Percentiles rank a stretch among this genome's conserved stretches.
Conservation (phyloP, 805 yeast species). For the Kuraishia cidri region DNA sequence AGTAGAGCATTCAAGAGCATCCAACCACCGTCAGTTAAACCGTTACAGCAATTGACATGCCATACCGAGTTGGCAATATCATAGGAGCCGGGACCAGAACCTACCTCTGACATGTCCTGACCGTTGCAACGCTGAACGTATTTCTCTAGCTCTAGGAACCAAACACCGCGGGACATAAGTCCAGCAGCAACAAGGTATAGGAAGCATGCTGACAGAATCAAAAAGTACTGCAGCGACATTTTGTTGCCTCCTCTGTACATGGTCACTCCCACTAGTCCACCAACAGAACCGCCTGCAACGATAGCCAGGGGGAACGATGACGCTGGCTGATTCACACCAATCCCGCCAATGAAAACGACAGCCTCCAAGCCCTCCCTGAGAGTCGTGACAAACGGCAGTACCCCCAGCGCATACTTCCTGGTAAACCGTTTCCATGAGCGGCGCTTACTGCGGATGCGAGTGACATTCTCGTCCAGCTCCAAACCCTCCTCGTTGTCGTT, state of each 20-base stretch:
- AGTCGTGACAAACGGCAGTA: conserved; percentile 64
- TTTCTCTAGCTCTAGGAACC: conserved; percentile 79
- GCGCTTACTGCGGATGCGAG: background rate
- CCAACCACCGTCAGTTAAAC: conserved; percentile 89
- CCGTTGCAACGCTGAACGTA: conserved; percentile 73
- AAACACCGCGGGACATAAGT: conserved; percentile 74
- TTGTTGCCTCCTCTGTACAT: conserved; percentile 77
- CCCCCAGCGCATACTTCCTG: conserved; percentile 50
- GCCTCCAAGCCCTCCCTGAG: conserved; percentile 81
- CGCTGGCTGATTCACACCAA: conserved; percentile 56
- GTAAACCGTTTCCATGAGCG: conserved; percentile 23
- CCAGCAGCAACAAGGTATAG: conserved; percentile 84
- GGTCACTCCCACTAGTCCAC: conserved; percentile 53
- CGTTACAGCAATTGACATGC: conserved; percentile 95
- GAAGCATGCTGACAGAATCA: conserved; percentile 71
- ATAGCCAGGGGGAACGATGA: conserved; percentile 58
- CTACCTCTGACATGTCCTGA: conserved; percentile 78
- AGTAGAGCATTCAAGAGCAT: conserved; percentile 82
- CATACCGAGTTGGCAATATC: conserved; percentile 73
- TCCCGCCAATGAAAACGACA: conserved; percentile 75
- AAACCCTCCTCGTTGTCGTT: conserved; percentile 4
- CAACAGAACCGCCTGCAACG: conserved; percentile 46
- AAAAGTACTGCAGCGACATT: conserved; percentile 63
- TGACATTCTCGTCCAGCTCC: conserved; percentile 2
- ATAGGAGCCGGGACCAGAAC: conserved; percentile 91